phyloP scores from a whole-genome alignment of 345 rosid genomes.

The Citrus hindsii region DNA sequence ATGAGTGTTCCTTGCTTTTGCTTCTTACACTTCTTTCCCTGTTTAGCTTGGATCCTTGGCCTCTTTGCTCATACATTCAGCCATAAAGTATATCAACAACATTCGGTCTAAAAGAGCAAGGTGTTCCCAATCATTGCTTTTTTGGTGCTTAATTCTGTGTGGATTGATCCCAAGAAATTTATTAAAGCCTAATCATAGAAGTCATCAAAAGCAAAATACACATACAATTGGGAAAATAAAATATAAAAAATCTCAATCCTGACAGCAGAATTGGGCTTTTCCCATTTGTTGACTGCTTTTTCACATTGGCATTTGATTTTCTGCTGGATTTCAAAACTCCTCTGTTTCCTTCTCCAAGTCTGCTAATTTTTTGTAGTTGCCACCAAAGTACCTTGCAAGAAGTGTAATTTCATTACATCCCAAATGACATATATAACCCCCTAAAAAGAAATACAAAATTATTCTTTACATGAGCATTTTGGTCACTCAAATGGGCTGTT shows the following conservation, averaged over 20 bases:
- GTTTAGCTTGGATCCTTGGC: background rate
- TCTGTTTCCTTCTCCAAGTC: constrained; percentile 9
- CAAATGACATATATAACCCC: background rate
- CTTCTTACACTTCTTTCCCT: background rate
- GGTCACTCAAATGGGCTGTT: background rate
- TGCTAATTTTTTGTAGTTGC: constrained; percentile 1
- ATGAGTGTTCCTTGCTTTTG: background rate
- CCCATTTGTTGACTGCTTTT: constrained; percentile 39
- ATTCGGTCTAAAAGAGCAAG: constrained; percentile 32
- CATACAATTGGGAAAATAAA: background rate
- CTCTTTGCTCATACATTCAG: background rate
- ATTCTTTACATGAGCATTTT: constrained; percentile 4
- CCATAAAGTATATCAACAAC: constrained; percentile 15
- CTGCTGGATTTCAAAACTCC: constrained; percentile 12
- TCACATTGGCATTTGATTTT: constrained; percentile 19
- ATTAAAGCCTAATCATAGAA: constrained; percentile 49
- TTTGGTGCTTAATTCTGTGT: constrained; percentile 34
- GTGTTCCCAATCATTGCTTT: constrained; percentile 44
- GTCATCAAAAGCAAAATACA: constrained; percentile 41
- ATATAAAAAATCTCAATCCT: constrained; percentile 10
- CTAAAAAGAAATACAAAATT: background rate
- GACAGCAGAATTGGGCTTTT: constrained; percentile 31
- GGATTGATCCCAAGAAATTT: constrained; percentile 47
- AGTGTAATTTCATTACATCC: background rate
- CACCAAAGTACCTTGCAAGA: constrained; percentile 19